A percentile compares a stretch with the other conserved stretches of the same genome.
phyloP scores from a whole-genome alignment of 1,139 yeast genomes.

The Kluyveromyces sp. region DNA sequence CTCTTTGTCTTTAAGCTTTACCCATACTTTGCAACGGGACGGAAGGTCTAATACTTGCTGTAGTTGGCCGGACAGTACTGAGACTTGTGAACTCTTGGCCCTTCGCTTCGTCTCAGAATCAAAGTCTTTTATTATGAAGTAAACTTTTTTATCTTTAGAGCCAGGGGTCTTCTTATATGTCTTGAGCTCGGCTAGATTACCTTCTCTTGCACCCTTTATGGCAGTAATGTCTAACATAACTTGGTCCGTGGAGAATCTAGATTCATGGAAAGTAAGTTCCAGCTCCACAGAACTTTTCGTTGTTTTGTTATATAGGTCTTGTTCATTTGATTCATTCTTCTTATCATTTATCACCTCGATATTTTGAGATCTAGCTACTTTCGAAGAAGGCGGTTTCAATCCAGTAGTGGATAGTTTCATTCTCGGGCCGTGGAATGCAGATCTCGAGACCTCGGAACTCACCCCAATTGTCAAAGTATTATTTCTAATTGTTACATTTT shows the following conservation, averaged over 20 bases:
- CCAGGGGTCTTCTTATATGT: constrained; percentile 24
- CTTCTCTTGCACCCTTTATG: constrained; percentile 54
- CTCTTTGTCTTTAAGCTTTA: constrained; percentile 43
- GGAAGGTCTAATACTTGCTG: constrained; percentile 59
- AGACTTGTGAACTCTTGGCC: constrained; percentile 35
- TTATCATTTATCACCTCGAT: neutral
- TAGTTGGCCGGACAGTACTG: constrained; percentile 56
- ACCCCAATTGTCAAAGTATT: constrained; percentile 12
- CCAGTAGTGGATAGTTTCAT: constrained; percentile 7
- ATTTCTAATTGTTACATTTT: constrained; percentile 9
- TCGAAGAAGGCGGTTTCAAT: neutral
- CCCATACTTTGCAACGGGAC: constrained; percentile 53
- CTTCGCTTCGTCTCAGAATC: constrained; percentile 30
- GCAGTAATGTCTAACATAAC: constrained; percentile 54
- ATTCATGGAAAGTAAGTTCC: constrained; percentile 71
- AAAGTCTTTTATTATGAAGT: constrained; percentile 39
- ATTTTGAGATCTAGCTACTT: neutral
- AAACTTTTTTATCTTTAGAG: constrained; percentile 31
- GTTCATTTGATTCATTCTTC: neutral
- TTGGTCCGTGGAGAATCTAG: constrained; percentile 48
- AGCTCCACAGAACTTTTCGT: constrained; percentile 25
- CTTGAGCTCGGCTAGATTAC: constrained; percentile 67
- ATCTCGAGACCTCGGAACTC: neutral
- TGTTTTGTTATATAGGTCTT: neutral
- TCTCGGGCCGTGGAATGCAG: constrained; percentile 5